A percentile compares a stretch with the other conserved stretches of the same genome.
Conservation (phyloP, 192 early-diverging fungal genomes). For the Backusella tarrabulga region DNA sequence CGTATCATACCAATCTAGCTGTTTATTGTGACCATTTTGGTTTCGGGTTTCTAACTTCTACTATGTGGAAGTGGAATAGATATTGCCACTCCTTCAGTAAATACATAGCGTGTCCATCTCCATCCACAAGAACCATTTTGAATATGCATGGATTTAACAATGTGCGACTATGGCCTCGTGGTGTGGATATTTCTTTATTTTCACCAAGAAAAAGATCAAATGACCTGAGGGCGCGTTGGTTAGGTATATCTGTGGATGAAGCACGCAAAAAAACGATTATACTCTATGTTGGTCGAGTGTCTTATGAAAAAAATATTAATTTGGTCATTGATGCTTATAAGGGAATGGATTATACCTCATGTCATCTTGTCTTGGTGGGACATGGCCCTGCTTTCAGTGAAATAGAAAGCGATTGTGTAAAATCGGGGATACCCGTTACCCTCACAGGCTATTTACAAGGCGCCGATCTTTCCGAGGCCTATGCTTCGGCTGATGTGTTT, state of each 20-base stretch:
- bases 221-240: conserved; percentile 27
- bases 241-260: conserved; percentile 8
- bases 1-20: conserved; percentile 38
- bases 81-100: conserved; percentile 24
- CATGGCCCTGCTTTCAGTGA: conserved; percentile 33
- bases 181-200: conserved; percentile 32
- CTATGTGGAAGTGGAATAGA: conserved; percentile 36
- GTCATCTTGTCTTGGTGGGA: conserved; percentile 36
- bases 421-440: conserved; percentile 21
- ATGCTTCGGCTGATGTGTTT: conserved; percentile 39
- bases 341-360: conserved; percentile 26
- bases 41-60: conserved; percentile 23
- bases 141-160: conserved; percentile 24
- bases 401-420: conserved; percentile 18
- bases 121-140: conserved; percentile 24
- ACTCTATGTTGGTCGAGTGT: conserved; percentile 32
- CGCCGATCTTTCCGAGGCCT: conserved; percentile 24
- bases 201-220: conserved; percentile 21
- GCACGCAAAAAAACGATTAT: conserved; percentile 23
- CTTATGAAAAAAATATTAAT: conserved; percentile 36
- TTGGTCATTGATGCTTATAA: conserved; percentile 28
- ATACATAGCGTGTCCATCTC: conserved; percentile 30
- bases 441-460: conserved; percentile 34
- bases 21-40: conserved; percentile 36
- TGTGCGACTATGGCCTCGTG: conserved; percentile 30